Evolutionary conservation across 1,284 basidiomycete genomes (phyloP).

Genomic region (Gymnopus androsaceus): DNA sequence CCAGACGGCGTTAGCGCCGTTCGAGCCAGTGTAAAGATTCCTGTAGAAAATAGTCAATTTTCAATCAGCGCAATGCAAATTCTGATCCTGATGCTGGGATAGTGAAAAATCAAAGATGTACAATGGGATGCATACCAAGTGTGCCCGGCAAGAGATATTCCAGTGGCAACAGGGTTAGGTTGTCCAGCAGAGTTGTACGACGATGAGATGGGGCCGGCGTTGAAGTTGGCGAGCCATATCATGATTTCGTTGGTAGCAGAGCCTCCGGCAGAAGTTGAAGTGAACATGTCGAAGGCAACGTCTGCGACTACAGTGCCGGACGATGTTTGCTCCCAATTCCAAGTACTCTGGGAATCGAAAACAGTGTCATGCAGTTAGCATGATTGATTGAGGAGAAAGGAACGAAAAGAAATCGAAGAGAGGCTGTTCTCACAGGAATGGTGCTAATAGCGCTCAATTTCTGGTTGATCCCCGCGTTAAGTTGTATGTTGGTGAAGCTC

Average conservation of each 20-base stretch:
- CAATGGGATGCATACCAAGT: conserved; percentile 42
- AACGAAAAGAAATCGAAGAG: background rate
- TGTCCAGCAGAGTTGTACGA: conserved; percentile 47
- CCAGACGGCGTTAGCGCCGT: conserved; percentile 61
- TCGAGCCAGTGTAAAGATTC: conserved; percentile 45
- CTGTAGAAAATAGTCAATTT: background rate
- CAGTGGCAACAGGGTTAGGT: conserved; percentile 47
- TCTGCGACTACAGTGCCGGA: conserved; percentile 45
- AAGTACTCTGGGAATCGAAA: conserved; percentile 34
- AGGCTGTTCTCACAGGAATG: conserved; percentile 49
- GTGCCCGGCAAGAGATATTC: conserved; percentile 48
- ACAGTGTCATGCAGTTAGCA: background rate
- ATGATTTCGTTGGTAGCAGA: conserved; percentile 61
- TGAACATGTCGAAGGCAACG: conserved; percentile 67
- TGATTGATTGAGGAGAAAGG: background rate
- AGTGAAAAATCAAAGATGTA: too few relatives aligned
- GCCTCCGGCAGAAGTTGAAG: conserved; percentile 51
- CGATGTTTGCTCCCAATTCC: conserved; percentile 43
- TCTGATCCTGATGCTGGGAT: too few relatives aligned
- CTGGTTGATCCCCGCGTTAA: conserved; percentile 53
- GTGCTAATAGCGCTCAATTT: conserved; percentile 53
- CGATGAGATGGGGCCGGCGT: conserved; percentile 60
- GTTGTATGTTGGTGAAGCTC: conserved; percentile 61
- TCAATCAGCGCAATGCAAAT: too few relatives aligned
- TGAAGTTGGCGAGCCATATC: conserved; percentile 66